These are phyloP conservation scores for Lipomyces starkeyi DNA, from an alignment of 805 yeast genomes.

Conservation along the genomic window DNA sequence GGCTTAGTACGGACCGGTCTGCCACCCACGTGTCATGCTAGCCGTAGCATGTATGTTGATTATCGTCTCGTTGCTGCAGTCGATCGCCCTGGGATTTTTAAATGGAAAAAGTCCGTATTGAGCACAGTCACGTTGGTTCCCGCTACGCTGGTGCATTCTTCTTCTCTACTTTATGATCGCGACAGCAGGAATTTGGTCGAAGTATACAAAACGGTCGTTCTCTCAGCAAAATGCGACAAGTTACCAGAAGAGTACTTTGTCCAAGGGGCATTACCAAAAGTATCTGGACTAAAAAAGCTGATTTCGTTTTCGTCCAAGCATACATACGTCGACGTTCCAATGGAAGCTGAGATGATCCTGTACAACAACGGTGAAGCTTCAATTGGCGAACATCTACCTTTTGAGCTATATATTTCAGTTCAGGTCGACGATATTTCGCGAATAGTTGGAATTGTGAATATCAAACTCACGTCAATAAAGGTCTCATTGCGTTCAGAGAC, in stretches of 20 bases:
- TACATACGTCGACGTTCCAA: slow-evolving; percentile 21
- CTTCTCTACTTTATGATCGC: neutral
- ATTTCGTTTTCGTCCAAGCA: slow-evolving; percentile 19
- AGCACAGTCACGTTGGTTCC: slow-evolving; percentile 10
- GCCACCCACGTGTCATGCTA: slow-evolving; percentile 21
- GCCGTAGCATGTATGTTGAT: slow-evolving; percentile 8
- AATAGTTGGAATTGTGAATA: slow-evolving; percentile 18
- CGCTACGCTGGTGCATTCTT: neutral
- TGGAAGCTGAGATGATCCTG: slow-evolving; percentile 1
- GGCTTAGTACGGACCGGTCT: neutral
- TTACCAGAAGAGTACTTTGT: slow-evolving; percentile 30
- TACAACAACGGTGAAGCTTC: slow-evolving; percentile 5
- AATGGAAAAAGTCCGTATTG: slow-evolving; percentile 8
- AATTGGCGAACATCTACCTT: slow-evolving; percentile 10
- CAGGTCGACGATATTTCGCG: slow-evolving; percentile 17
- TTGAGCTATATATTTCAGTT: slow-evolving; percentile 5
- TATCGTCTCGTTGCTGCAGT: slow-evolving; percentile 18
- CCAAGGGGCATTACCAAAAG: slow-evolving; percentile 23
- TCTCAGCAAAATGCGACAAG: slow-evolving; percentile 16
- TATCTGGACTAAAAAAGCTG: slow-evolving; percentile 21
- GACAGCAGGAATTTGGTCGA: neutral
- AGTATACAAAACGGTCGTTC: neutral
- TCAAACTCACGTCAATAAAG: slow-evolving; percentile 10
- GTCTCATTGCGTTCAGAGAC: slow-evolving; percentile 7
- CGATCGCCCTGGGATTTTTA: slow-evolving; percentile 19